Evolutionary conservation across 495 filamentous ascomycete genomes (phyloP), one percentile per base, ranked within the genome.

Genomic region (Talaromyces proteolyticus): DNA sequence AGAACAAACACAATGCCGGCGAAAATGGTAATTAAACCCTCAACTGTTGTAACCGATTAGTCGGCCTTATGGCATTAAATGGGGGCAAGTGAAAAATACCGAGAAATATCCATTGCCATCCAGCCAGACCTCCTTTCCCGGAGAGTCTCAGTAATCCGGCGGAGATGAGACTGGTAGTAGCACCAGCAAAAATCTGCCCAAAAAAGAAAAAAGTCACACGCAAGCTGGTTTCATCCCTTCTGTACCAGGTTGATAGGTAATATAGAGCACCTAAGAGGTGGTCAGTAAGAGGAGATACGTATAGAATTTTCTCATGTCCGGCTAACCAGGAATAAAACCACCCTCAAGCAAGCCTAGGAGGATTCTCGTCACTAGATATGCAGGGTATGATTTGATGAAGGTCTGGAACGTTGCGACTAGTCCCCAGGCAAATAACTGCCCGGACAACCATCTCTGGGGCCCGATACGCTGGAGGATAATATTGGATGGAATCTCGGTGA

Each of bases 91-190:
- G n/a, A n/a, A n/a, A 59, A 64, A 23, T 61, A 74, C 72, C 53
- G 4, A 80, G 56, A 59, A 84, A 84, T 4, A 86, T 68, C 82
- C 82, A 36, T 48, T 75, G 71, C 82, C 82, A 86, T 0, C 82
- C 81, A 3, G 67, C 58, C 4, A 80, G 52, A 0, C 75, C 76
- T 43, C 57, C 49, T 12, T 69, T 57, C 2, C 80, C 79, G 23
- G 69, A 55, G 52, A 85, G 69, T 34, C 69, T 64, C 10, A 81
- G 64, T n/a, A 73, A 60, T 8, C 69, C 76, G 18, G 70, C 72
- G 1, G 70, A 78, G 47, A 83, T 71, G 23, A 82, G 60, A 40
- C 71, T 75, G 1, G 73, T 73, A 0, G 72, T 74, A 0, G 78
- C 79, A 19, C 73, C 69, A 7, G 75, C 77, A 20, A 81, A 64